Evolutionary conservation across 257 asterid genomes (phyloP), one percentile per base, ranked within the genome.

Genomic region (Ligustrum vulgare): DNA sequence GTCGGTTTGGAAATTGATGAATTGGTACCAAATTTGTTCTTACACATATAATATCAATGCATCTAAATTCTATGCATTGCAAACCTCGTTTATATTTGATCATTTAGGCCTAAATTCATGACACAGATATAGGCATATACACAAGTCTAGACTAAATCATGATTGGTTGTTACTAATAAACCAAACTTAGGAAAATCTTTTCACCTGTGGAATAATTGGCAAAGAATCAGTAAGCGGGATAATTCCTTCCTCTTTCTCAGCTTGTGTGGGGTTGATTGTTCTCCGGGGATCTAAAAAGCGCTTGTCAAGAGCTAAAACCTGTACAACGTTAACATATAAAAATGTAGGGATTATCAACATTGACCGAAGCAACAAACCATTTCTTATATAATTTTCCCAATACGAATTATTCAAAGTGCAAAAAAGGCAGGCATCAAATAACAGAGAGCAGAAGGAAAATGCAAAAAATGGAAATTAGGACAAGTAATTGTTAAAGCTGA

Each of bases 251-350:
- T 95, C 99, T 82, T 95, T 95, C 88, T 95, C 99, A 65, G 97
- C 97, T 79, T 85, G 93, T 34, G 93, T 81, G 71, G 99, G 99
- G 82, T 95, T 95, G 73, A 90, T 74, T 56, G 99, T 90, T 75
- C 98, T 84, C 69, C 99, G 91, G 41, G 98, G 98, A 87, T 93
- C 99, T 20, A 95, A 81, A 77, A 89, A 93, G 36, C 98, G 93
- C 85, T 95, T 95, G 81, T 95, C 99, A 80, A 95, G 96, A 78
- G 99, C 98, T 93, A 95, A 89, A 78, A 95, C 97, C 99, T 95
- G 85, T 60, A 75, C 36, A 71, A 79, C 31, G 72, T 34, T 22
- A 43, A 56, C 45, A 65, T n/a, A 82, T 11, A 72, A 28, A 62
- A 66, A 49, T 56, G 49, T 20, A 16, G 72, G 51, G 66, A 66